Base-by-base conservation (phyloP, 2,329 filamentous ascomycete species). In the Gliomastix tumulicola region DNA sequence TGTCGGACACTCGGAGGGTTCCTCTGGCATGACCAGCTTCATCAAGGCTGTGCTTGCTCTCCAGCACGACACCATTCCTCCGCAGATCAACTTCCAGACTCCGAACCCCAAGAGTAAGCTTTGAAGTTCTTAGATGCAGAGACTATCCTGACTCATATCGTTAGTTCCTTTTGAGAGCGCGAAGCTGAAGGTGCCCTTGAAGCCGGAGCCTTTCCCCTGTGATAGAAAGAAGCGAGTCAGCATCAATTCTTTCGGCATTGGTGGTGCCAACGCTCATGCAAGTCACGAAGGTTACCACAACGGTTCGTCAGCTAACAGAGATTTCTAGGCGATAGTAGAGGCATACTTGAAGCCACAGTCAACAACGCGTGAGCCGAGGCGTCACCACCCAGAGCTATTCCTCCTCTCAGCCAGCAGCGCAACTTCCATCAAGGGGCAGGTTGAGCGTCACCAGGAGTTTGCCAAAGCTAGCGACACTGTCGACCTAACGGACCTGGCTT, bases 11-110 rank as follows among this genome's bases (percentile, higher is more conserved):
- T 45, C 61, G 1, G 63, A 67, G 40, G 63, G 57, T 13, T 55
- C 58, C 5, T 58, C 62, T 2, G 63, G 62, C 5, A 46, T 66
- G 7, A 59, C 62, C 2, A 59, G 63, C 6, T 35, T 67, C 4
- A 63, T 69, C 48, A 68, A 68, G 41, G 55, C 53, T 3, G 50
- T 66, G 2, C 48, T 68, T 12, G 47, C 55, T 3, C 44, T 65
- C 5, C 61, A 69, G 44, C 56, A 62, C 12, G 63, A 59, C 3
- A 41, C 53, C 16, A 66, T 69, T 8, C 60, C 63, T 1, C 57
- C 55, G 15, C 60, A 66, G 21, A 50, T 64, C 41, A 65, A 67
- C 42, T 65, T 65, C 35, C 42, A 52, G 17, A 39, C 39, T 6
- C 51, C 57, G 3, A 68, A 65, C 25, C 56, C 59, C 2, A 43